Evolutionary conservation across 176 grass and related monocot species (phyloP).

Genomic region (Zoysia japonica): DNA sequence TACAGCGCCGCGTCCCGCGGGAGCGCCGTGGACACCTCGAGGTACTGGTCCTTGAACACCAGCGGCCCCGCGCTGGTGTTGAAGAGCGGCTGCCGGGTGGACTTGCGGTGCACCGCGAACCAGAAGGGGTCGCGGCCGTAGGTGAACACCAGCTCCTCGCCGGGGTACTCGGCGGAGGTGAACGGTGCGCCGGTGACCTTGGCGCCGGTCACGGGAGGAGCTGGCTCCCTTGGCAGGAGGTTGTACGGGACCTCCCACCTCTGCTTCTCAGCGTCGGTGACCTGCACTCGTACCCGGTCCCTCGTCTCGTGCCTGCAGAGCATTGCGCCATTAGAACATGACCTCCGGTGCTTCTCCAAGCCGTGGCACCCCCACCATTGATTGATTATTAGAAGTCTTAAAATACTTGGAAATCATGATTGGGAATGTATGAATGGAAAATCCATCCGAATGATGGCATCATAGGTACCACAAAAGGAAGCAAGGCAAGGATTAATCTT

Average conservation of each 20-base stretch:
- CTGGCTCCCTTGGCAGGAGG: slow-evolving; percentile 60
- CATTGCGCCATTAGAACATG: slow-evolving; percentile 38
- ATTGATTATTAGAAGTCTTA: neutral
- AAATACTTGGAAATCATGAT: slow-evolving; percentile 1
- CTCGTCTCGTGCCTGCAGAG: slow-evolving; percentile 67
- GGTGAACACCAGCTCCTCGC: slow-evolving; percentile 66
- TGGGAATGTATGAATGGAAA: neutral
- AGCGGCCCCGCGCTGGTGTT: slow-evolving; percentile 60
- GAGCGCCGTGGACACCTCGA: slow-evolving; percentile 67
- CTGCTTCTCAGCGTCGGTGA: slow-evolving; percentile 72
- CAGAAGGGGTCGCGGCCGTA: slow-evolving; percentile 71
- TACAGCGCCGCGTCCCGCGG: slow-evolving; percentile 70
- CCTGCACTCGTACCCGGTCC: slow-evolving; percentile 78
- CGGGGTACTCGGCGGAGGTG: slow-evolving; percentile 54
- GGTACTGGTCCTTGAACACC: slow-evolving; percentile 97
- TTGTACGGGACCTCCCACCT: slow-evolving; percentile 97
- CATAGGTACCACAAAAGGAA: neutral
- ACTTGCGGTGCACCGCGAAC: slow-evolving; percentile 63
- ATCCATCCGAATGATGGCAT: neutral
- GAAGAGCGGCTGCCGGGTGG: slow-evolving; percentile 69
- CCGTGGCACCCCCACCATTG: neutral
- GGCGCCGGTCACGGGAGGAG: slow-evolving; percentile 39
- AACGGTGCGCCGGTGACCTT: slow-evolving; percentile 34
- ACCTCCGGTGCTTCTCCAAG: neutral
- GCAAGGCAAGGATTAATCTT: neutral